phyloP scores from a whole-genome alignment of 2,329 filamentous ascomycete genomes.

The Colletotrichum higginsianum region DNA sequence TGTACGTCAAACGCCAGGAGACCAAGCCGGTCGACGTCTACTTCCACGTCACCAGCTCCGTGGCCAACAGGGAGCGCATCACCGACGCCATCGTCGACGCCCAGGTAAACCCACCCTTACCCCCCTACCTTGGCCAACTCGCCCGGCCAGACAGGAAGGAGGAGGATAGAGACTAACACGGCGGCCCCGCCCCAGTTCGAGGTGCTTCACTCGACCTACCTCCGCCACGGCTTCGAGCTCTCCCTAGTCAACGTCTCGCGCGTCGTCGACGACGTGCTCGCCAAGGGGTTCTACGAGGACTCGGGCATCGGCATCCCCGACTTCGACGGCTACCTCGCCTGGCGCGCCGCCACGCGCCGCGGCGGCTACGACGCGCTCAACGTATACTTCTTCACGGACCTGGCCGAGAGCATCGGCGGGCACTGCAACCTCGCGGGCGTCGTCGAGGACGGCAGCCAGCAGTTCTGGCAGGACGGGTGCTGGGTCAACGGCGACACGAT shows the following conservation, averaged over 20 bases:
- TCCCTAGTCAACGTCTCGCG: constrained; percentile 37
- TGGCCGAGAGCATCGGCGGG: constrained; percentile 31
- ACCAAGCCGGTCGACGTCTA: constrained; percentile 52
- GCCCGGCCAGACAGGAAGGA: background rate
- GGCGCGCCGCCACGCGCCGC: constrained; percentile 55
- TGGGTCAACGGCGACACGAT: constrained; percentile 54
- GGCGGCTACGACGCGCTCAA: constrained; percentile 60
- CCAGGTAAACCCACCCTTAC: constrained; percentile 10
- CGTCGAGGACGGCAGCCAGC: constrained; percentile 50
- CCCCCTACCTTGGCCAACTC: background rate
- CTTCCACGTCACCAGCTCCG: constrained; percentile 66
- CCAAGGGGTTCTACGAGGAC: constrained; percentile 29
- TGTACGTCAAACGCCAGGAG: constrained; percentile 29
- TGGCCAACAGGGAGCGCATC: constrained; percentile 54
- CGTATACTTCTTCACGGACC: constrained; percentile 59
- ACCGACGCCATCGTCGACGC: constrained; percentile 25
- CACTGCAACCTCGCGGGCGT: constrained; percentile 57
- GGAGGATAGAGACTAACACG: background rate
- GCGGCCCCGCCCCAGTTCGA: constrained; percentile 15
- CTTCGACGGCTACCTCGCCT: constrained; percentile 33
- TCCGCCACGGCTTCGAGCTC: constrained; percentile 32
- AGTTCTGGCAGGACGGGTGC: constrained; percentile 58
- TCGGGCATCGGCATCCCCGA: constrained; percentile 29
- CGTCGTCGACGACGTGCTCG: constrained; percentile 34
- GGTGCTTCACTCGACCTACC: constrained; percentile 32